Base-by-base conservation (phyloP, 495 filamentous ascomycete genomes). In the Poronia punctata region DNA sequence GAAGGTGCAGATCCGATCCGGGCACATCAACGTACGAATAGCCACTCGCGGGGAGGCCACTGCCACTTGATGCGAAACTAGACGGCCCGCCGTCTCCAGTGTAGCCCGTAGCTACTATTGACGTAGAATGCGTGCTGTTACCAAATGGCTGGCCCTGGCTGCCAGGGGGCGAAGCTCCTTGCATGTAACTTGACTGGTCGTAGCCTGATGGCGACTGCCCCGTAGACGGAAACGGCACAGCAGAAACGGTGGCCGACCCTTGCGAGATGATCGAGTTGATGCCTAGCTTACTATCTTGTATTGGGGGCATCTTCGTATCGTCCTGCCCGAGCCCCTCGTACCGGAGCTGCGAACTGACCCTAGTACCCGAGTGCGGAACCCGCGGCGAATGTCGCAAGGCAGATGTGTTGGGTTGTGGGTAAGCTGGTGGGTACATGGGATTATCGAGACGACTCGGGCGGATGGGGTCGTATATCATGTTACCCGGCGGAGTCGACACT, bases 381-480 rank as follows among this genome's bases (percentile, higher is more conserved):
- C 20, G 59, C 45, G 48, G 48, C 16, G 66, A 65, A 12, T 67
- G 61, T 4, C 70, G 59, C 18, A 67, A 43, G 15, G 66, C 62
- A 0, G 65, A 66, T 8, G 65, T 62, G 41, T 66, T 69, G 12
- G 67, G 59, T 29, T 72, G 65, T 2, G 65, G 67, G 37, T 72
- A 70, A 12, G 62, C 56, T 5, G 68, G 52, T 3, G 65, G 67
- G 34, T 65, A 68, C 43, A 72, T 66, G 29, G 59, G 40, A 6
- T 61, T 30, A 10, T 72, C 70, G 1, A 68, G 69, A 3, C 72
- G 57, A 34, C 66, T 68, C 40, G 66, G 62, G 10, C 71, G 60
- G 28, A 75, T 73, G 2, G 72, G 70, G 26, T 75, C 72, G 38
- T 62, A 80, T 20, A 61, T 65, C 65, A 65, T 72, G 57, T 66